phyloP scores from a whole-genome alignment of 768 basidiomycete species.

The Fomitopsis pulvina region DNA sequence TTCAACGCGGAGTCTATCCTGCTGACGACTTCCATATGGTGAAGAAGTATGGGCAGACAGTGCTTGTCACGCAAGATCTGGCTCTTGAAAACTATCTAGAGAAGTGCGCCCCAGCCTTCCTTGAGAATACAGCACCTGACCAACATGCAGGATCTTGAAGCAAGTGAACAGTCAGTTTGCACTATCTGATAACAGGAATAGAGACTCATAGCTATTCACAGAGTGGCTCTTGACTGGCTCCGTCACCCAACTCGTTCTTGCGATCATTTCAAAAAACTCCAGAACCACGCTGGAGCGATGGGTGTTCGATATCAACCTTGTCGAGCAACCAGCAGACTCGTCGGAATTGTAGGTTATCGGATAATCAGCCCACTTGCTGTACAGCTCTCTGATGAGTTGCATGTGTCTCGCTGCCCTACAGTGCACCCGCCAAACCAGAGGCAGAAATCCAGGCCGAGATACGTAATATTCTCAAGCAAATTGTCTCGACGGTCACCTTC shows the following conservation, averaged over 20 bases:
- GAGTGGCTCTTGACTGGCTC: constrained; percentile 93
- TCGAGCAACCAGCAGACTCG: constrained; percentile 51
- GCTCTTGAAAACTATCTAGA: constrained; percentile 92
- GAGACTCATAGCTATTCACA: constrained; percentile 23
- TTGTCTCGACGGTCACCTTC: constrained; percentile 95
- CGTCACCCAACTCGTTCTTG: constrained; percentile 90
- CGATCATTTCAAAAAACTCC: constrained; percentile 93
- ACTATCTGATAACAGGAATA: not conserved
- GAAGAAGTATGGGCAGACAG: constrained; percentile 96
- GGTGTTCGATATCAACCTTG: constrained; percentile 94
- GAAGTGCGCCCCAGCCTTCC: constrained; percentile 35
- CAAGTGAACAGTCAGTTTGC: constrained; percentile 80
- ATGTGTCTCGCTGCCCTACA: constrained; percentile 20
- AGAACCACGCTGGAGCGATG: constrained; percentile 90
- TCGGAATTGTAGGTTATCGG: constrained; percentile 41
- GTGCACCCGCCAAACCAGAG: constrained; percentile 61
- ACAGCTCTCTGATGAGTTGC: not conserved
- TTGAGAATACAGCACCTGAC: constrained; percentile 1
- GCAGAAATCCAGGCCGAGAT: constrained; percentile 96
- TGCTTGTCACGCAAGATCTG: constrained; percentile 90
- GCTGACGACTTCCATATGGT: constrained; percentile 99
- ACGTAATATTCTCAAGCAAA: constrained; percentile 95
- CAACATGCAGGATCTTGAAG: constrained; percentile 60
- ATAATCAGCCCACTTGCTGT: not conserved
- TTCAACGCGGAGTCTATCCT: constrained; percentile 95